Evolutionary conservation across 164 flowering plant genomes (phyloP).

Genomic region (Magnolia officinalis): DNA sequence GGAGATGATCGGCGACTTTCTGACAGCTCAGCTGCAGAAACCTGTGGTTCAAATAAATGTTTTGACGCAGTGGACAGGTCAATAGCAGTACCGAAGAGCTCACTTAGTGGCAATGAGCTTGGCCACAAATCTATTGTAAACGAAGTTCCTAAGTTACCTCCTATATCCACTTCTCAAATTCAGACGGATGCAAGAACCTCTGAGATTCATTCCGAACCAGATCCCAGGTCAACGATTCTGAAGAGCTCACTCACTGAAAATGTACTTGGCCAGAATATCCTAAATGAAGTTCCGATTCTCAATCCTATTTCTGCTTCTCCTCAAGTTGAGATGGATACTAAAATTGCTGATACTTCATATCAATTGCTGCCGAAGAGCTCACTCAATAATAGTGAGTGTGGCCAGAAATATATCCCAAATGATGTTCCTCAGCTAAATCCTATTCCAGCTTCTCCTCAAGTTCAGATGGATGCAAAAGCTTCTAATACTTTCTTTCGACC

Average conservation of each 20-base stretch:
- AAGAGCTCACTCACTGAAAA: neutral
- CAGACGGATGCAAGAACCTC: constrained; percentile 20
- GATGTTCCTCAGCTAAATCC: constrained; percentile 6
- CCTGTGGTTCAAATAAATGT: constrained; percentile 25
- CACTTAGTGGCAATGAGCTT: constrained; percentile 14
- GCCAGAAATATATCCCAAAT: neutral
- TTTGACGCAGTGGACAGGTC: constrained; percentile 20
- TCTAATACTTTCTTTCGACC: constrained; percentile 17
- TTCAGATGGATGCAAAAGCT: constrained; percentile 21
- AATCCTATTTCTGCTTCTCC: constrained; percentile 30
- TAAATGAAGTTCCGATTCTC: constrained; percentile 2
- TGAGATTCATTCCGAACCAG: constrained; percentile 19
- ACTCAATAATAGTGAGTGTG: constrained; percentile 11
- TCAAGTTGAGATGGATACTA: neutral
- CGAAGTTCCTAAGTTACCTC: constrained; percentile 15
- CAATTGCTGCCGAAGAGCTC: constrained; percentile 12
- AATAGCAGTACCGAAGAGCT: constrained; percentile 13
- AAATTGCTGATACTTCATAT: neutral
- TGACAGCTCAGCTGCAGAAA: constrained; percentile 18
- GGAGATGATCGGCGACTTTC: constrained; percentile 23
- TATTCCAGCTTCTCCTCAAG: constrained; percentile 31
- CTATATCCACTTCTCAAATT: constrained; percentile 10
- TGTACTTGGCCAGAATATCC: neutral
- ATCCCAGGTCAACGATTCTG: neutral
- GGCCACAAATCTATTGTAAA: constrained; percentile 6